A percentile compares a stretch with the other conserved stretches of the same genome.
Conservation (phyloP, 192 early-diverging fungal species). For the Rhizoclosmatium sp. region DNA sequence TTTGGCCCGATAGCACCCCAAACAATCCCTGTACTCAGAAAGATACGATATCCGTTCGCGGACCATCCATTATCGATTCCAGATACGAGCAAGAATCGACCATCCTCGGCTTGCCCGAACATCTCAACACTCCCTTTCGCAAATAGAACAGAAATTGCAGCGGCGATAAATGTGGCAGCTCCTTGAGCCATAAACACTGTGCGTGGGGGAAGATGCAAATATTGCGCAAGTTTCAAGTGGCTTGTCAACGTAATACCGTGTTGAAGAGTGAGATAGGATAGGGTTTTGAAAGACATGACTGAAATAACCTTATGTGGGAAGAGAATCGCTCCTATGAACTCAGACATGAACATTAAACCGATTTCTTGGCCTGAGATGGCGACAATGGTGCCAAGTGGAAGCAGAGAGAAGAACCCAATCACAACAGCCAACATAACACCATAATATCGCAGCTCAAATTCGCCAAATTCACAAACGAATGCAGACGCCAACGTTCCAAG, state of each 20-base stretch:
- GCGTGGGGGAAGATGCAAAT: slow-evolving; percentile 80
- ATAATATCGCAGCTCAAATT: slow-evolving; percentile 40
- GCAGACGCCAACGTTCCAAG: not conserved
- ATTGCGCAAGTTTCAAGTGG: slow-evolving; percentile 71
- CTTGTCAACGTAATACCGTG: slow-evolving; percentile 70
- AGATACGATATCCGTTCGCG: slow-evolving; percentile 20
- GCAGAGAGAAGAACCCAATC: slow-evolving; percentile 57
- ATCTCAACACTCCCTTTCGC: slow-evolving; percentile 38
- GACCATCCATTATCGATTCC: slow-evolving; percentile 42
- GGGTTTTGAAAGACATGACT: slow-evolving; percentile 77
- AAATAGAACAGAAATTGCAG: slow-evolving; percentile 65
- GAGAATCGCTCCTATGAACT: slow-evolving; percentile 67
- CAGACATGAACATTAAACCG: slow-evolving; percentile 63
- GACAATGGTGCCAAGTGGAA: slow-evolving; percentile 71
- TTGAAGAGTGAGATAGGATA: slow-evolving; percentile 62
- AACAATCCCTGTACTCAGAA: slow-evolving; percentile 42
- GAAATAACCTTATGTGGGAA: slow-evolving; percentile 65
- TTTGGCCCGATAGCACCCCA: slow-evolving; percentile 68
- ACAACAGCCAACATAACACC: slow-evolving; percentile 43
- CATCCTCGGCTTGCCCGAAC: slow-evolving; percentile 25
- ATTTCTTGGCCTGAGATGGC: slow-evolving; percentile 65
- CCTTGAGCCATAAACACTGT: slow-evolving; percentile 81
- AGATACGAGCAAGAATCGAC: not conserved
- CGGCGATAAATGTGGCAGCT: slow-evolving; percentile 71
- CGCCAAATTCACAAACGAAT: slow-evolving; percentile 18